These are phyloP conservation scores for Hyaloperonospora brassicae DNA, from an alignment of 352 stramenopile species.

Conservation along the genomic window DNA sequence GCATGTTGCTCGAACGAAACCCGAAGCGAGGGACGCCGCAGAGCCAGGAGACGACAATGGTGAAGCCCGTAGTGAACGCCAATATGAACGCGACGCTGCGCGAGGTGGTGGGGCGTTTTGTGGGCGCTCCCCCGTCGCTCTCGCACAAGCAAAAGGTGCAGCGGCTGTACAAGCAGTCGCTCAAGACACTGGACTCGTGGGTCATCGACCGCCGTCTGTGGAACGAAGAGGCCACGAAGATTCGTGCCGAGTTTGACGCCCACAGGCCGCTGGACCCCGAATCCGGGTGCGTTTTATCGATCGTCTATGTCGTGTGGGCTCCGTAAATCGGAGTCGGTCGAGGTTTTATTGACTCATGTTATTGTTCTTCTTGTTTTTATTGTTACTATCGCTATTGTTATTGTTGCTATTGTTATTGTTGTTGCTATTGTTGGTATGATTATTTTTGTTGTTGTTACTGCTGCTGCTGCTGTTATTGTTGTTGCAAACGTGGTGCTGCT, in stretches of 20 bases:
- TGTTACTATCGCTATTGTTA: neutral
- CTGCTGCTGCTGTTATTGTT: neutral
- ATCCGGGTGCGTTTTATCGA: slow-evolving; percentile 36
- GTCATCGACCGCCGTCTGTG: slow-evolving; percentile 93
- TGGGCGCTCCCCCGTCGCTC: slow-evolving; percentile 50
- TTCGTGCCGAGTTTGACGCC: slow-evolving; percentile 90
- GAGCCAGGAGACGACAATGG: slow-evolving; percentile 33
- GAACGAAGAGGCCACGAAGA: slow-evolving; percentile 89
- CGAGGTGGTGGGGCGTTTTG: slow-evolving; percentile 67
- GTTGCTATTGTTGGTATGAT: neutral
- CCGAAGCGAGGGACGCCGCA: slow-evolving; percentile 7
- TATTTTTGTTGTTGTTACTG: too few relatives aligned
- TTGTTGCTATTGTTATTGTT: neutral
- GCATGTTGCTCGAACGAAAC: slow-evolving; percentile 14
- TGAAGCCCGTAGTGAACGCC: slow-evolving; percentile 55
- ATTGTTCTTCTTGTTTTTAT: neutral
- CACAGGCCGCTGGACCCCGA: slow-evolving; percentile 49
- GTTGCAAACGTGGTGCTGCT: slow-evolving; percentile 3
- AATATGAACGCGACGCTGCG: slow-evolving; percentile 84
- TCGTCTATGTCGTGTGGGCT: neutral
- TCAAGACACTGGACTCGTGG: slow-evolving; percentile 92
- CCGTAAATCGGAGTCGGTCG: neutral
- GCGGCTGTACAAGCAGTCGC: slow-evolving; percentile 91
- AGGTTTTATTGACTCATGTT: neutral
- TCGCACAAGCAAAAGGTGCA: slow-evolving; percentile 86